Percentiles rank a stretch among this genome's conserved stretches.
Conservation (phyloP, 768 basidiomycete species). For the Pulveroboletus frians region DNA sequence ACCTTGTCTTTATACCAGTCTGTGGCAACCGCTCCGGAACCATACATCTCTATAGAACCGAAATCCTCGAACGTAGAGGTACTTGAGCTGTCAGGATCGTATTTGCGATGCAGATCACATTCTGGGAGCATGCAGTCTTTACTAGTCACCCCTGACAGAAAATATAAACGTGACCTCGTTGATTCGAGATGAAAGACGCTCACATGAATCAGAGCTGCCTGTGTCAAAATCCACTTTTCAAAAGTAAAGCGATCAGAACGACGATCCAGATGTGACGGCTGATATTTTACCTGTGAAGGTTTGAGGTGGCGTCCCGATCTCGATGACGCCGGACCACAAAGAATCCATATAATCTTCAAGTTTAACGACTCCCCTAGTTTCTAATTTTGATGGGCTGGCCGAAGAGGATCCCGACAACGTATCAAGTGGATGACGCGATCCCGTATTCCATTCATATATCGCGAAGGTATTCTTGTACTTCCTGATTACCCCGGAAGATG, state of each 20-base stretch:
- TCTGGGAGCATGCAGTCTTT: constrained; percentile 6
- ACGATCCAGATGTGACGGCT: not conserved
- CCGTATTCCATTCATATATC: constrained; percentile 41
- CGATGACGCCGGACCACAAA: constrained; percentile 41
- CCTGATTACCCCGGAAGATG: constrained; percentile 18
- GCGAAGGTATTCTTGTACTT: constrained; percentile 39
- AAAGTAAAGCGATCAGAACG: not conserved
- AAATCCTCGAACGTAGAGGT: constrained; percentile 22
- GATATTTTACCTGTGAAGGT: constrained; percentile 32
- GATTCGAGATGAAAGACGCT: not conserved
- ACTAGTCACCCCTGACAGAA: constrained; percentile 31
- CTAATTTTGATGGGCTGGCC: constrained; percentile 5
- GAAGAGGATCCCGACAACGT: constrained; percentile 4
- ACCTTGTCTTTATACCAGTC: constrained; percentile 35
- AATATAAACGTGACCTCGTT: not conserved
- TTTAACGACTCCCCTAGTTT: constrained; percentile 12
- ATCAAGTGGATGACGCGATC: constrained; percentile 29
- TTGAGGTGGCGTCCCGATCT: constrained; percentile 43
- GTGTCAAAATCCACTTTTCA: constrained; percentile 44
- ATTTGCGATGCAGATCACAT: constrained; percentile 29
- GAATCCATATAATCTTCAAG: constrained; percentile 28
- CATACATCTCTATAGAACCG: constrained; percentile 32
- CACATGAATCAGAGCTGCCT: constrained; percentile 42
- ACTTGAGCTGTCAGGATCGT: constrained; percentile 20
- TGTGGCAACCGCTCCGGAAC: constrained; percentile 34